A percentile compares a stretch with the other conserved stretches of the same genome.
Evolutionary conservation across 1,139 yeast species (phyloP).

Genomic region (Candida gigantensis): DNA sequence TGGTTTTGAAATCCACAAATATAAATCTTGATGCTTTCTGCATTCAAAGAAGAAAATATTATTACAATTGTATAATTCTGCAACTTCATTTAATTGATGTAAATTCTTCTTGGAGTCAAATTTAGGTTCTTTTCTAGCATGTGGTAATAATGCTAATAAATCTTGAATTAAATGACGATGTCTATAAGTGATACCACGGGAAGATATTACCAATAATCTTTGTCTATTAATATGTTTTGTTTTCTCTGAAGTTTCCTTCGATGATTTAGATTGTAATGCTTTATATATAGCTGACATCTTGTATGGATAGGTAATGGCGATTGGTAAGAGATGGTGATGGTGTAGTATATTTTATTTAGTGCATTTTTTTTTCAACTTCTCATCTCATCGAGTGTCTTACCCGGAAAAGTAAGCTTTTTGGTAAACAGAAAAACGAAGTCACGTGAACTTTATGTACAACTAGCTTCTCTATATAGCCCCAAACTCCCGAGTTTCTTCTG

Average conservation of each 20-base stretch:
- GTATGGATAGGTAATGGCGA: too few species aligned
- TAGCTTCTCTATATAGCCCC: too few species aligned
- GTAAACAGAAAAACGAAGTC: too few species aligned
- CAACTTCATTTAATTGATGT: constrained; percentile 88
- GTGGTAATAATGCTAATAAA: constrained; percentile 79
- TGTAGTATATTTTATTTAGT: neutral
- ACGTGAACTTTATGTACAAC: too few species aligned
- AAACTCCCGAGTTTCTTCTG: too few species aligned
- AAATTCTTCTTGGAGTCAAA: constrained; percentile 90
- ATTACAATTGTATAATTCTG: constrained; percentile 96
- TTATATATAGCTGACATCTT: constrained; percentile 73
- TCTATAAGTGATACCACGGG: constrained; percentile 92
- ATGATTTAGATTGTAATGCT: constrained; percentile 58
- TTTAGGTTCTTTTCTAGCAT: constrained; percentile 95
- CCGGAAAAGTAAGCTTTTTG: too few species aligned
- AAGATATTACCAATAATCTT: constrained; percentile 81
- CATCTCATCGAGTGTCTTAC: too few species aligned
- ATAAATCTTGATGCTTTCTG: constrained; percentile 93
- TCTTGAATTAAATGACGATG: constrained; percentile 94
- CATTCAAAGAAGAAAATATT: constrained; percentile 93
- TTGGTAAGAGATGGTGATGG: constrained; percentile 18
- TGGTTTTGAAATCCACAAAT: constrained; percentile 92
- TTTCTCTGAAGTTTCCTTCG: constrained; percentile 47
- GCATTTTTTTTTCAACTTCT: too few species aligned
- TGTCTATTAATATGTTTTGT: constrained; percentile 70